These are phyloP conservation scores for Skeletonema menzelii DNA, from an alignment of 108 stramenopile genomes.

Conservation along the genomic window DNA sequence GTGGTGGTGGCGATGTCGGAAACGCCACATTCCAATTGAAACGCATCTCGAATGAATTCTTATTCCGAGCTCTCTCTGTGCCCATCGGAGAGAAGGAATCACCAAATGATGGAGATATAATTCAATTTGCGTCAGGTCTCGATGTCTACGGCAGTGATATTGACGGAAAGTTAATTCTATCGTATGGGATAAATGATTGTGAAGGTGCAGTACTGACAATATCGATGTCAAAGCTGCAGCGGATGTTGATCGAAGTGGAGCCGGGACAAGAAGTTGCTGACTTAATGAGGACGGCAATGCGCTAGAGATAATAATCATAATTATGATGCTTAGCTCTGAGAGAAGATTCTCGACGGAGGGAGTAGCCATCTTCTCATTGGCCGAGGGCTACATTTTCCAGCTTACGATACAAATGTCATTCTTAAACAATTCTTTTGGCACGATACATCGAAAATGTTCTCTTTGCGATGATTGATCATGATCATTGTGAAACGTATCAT, in stretches of 20 bases:
- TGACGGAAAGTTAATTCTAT: constrained; percentile 37
- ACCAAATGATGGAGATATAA: constrained; percentile 71
- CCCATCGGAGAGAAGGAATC: constrained; percentile 5
- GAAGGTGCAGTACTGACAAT: constrained; percentile 46
- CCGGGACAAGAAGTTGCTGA: constrained; percentile 68
- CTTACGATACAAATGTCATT: no score
- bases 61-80: constrained; percentile 45
- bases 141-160: constrained; percentile 54
- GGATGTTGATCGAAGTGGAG: constrained; percentile 35
- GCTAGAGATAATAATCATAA: no score
- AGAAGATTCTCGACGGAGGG: no score
- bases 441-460: no score
- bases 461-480: no score
- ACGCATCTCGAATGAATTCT: constrained; percentile 71
- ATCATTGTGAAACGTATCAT: no score
- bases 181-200: constrained; percentile 58
- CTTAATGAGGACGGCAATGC: constrained; percentile 40
- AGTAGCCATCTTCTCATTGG: no score
- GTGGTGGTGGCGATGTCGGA: constrained; percentile 45
- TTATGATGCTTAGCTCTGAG: no score
- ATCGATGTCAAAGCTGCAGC: constrained; percentile 24
- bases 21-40: constrained; percentile 49
- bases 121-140: constrained; percentile 84
- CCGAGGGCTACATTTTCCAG: no score
- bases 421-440: no score